Percentiles rank a stretch among this genome's conserved stretches.
Conservation (phyloP, 805 yeast species). For the Candida vaughaniae region DNA sequence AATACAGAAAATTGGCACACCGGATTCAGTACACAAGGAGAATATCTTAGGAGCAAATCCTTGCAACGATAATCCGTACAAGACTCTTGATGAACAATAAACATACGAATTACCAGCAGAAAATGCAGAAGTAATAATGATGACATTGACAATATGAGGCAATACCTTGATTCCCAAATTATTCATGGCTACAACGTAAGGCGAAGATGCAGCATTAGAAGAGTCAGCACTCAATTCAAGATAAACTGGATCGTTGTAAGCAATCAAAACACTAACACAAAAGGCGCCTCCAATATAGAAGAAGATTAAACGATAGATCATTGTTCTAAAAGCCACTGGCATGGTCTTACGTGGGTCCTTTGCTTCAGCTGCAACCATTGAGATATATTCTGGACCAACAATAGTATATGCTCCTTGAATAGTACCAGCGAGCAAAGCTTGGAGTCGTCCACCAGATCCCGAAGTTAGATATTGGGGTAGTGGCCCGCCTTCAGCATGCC, state of each 20-base stretch:
- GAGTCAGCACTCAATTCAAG: constrained; percentile 11
- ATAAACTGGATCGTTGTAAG: constrained; percentile 30
- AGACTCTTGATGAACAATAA: constrained; percentile 64
- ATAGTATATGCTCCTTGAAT: constrained; percentile 37
- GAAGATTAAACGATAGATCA: constrained; percentile 40
- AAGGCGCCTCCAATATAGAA: constrained; percentile 45
- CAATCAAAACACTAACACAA: constrained; percentile 36
- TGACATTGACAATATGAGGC: constrained; percentile 77
- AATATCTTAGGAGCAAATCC: constrained; percentile 74
- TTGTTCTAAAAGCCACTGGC: constrained; percentile 42
- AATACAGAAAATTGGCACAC: constrained; percentile 68
- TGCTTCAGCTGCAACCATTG: constrained; percentile 45
- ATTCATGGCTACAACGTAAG: constrained; percentile 80
- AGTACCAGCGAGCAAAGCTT: constrained; percentile 42
- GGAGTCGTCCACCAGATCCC: constrained; percentile 37
- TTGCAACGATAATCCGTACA: constrained; percentile 67
- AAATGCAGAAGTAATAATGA: constrained; percentile 70
- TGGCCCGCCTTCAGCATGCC: constrained; percentile 37
- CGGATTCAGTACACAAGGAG: constrained; percentile 53
- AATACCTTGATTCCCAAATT: constrained; percentile 60
- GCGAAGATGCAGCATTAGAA: constrained; percentile 25
- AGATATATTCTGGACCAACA: constrained; percentile 44
- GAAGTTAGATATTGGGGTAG: constrained; percentile 34
- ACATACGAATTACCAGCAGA: constrained; percentile 83
- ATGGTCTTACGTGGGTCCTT: constrained; percentile 39